Conservation (phyloP, 371 early-diverging fungal species). For the Funneliformis caledonium region DNA sequence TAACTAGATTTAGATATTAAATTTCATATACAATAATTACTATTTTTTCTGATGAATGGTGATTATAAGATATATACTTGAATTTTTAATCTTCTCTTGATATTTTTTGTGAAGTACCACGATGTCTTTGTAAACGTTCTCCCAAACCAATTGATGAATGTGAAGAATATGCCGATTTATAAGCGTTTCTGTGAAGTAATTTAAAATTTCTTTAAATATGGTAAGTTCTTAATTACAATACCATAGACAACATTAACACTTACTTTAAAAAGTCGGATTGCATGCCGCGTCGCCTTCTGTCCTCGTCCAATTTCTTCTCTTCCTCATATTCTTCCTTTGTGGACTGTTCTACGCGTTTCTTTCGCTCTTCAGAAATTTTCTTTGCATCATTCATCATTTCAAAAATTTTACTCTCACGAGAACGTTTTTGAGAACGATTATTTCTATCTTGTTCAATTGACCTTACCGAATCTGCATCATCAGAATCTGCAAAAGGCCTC, state of each 20-base stretch:
- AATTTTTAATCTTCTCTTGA: background rate
- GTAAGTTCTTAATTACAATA: background rate
- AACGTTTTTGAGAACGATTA: background rate
- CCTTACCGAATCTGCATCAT: background rate
- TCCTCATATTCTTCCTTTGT: constrained; percentile 1
- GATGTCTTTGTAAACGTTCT: constrained; percentile 3
- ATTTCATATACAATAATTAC: no score
- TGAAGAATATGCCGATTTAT: constrained; percentile 9
- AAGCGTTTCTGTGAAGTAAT: background rate
- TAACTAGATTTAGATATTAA: no score
- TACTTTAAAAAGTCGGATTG: background rate
- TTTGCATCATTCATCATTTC: constrained; percentile 29
- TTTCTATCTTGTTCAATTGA: background rate
- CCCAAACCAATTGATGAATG: constrained; percentile 5
- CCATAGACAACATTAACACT: background rate
- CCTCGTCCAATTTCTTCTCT: background rate
- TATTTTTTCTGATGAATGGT: no score
- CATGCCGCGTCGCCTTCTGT: background rate
- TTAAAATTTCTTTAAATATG: background rate
- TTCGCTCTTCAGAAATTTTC: constrained; percentile 23
- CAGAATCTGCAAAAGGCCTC: background rate
- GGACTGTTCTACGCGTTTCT: constrained; percentile 8
- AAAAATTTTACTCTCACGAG: background rate
- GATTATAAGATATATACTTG: background rate
- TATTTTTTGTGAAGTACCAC: background rate